A percentile compares a stretch with the other conserved stretches of the same genome.
Conservation (phyloP, 306 rosid genomes). For the Cicer judaicum region DNA sequence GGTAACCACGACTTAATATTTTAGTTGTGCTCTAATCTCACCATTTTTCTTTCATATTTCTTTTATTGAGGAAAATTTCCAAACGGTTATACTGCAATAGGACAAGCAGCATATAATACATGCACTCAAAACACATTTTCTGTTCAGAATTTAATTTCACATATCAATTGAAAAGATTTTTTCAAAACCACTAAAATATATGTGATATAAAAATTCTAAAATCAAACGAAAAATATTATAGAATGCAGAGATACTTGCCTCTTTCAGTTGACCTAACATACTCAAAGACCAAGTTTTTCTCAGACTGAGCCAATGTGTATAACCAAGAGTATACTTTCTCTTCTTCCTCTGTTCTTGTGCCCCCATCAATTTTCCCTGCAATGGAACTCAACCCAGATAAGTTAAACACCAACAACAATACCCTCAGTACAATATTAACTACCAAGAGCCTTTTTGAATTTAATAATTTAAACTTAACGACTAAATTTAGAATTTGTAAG, state of each 20-base stretch:
- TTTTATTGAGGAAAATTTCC: background rate
- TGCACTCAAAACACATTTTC: background rate
- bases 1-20: background rate
- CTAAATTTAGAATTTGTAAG: too few species aligned
- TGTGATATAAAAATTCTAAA: background rate
- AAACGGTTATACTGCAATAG: background rate
- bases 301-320: constrained; percentile 72
- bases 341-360: constrained; percentile 70
- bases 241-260: constrained; percentile 52
- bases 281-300: constrained; percentile 69
- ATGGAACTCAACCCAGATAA: constrained; percentile 39
- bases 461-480: too few species aligned
- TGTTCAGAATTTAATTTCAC: background rate
- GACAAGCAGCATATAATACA: background rate
- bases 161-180: background rate
- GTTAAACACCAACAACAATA: background rate
- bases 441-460: background rate
- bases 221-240: constrained; percentile 1
- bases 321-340: constrained; percentile 78
- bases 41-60: background rate
- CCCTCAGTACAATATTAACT: background rate
- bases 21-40: background rate
- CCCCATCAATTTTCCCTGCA: constrained; percentile 71
- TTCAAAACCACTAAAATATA: background rate
- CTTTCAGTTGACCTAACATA: constrained; percentile 87